These are phyloP conservation scores for Mycena amicta DNA, from an alignment of 768 basidiomycete species.

Conservation along the genomic window DNA sequence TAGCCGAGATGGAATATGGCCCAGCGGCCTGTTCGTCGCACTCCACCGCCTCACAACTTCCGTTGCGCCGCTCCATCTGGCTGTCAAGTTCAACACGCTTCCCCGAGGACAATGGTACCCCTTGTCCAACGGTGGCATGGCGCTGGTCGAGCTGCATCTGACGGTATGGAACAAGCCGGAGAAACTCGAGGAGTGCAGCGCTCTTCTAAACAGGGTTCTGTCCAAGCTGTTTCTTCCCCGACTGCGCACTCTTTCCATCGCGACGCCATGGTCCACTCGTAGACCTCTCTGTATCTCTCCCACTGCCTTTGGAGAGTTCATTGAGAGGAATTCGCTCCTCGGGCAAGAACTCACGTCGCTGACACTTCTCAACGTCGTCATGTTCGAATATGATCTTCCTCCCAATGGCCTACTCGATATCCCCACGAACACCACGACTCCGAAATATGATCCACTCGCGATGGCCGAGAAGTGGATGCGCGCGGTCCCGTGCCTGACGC, in stretches of 20 bases:
- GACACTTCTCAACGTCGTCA: background rate
- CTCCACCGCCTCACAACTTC: background rate
- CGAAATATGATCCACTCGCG: no score
- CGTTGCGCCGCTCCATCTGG: background rate
- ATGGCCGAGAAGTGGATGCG: background rate
- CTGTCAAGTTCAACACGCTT: background rate
- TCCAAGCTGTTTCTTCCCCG: no score
- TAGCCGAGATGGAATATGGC: background rate
- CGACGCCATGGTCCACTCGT: background rate
- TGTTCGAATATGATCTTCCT: background rate
- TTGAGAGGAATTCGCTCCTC: background rate
- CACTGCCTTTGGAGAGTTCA: background rate
- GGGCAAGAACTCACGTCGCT: background rate
- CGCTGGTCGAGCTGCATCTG: no score
- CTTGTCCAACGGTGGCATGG: no score
- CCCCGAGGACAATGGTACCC: no score
- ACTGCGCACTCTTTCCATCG: no score
- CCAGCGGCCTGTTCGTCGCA: background rate
- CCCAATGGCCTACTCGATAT: background rate
- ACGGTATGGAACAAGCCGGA: no score
- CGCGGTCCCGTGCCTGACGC: background rate
- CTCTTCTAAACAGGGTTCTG: no score
- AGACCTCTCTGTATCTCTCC: background rate
- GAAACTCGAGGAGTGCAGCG: no score
- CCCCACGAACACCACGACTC: background rate